A percentile compares a stretch with the other conserved stretches of the same genome.
Evolutionary conservation across 2,329 filamentous ascomycete species (phyloP).

Genomic region (Colletotrichum agaves): DNA sequence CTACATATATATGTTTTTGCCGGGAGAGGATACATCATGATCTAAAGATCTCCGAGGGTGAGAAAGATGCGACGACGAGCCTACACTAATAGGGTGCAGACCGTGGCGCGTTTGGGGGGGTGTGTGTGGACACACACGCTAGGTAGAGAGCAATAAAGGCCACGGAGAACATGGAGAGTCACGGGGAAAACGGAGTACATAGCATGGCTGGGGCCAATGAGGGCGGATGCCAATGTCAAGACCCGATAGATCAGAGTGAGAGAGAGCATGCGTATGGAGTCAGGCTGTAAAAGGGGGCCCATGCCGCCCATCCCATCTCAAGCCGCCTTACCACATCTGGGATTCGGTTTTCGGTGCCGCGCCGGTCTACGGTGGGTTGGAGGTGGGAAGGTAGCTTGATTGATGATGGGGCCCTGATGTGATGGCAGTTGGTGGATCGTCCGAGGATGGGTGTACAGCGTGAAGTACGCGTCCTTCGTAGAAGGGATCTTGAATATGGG

Average conservation of each 20-base stretch:
- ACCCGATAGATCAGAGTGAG: background rate
- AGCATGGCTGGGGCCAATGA: conserved; percentile 10
- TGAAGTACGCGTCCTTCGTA: background rate
- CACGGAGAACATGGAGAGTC: conserved; percentile 10
- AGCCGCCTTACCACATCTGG: conserved; percentile 12
- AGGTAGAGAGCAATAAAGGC: background rate
- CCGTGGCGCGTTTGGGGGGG: background rate
- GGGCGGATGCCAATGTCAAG: background rate
- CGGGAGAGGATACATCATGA: conserved; percentile 15
- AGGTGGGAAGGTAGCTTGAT: background rate
- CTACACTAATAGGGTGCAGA: background rate
- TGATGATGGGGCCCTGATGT: background rate
- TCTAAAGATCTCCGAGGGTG: conserved; percentile 13
- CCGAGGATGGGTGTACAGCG: conserved; percentile 1
- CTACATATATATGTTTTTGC: conserved; percentile 11
- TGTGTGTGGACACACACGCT: background rate
- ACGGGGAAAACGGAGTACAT: conserved; percentile 4
- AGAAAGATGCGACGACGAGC: conserved; percentile 17
- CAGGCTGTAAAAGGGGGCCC: background rate
- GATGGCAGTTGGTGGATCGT: conserved; percentile 1
- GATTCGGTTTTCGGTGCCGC: conserved; percentile 33
- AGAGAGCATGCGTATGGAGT: conserved; percentile 3
- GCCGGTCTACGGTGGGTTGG: conserved; percentile 3
- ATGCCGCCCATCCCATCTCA: conserved; percentile 8
- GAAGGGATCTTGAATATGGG: background rate